phyloP scores from a whole-genome alignment of 2,329 filamentous ascomycete species.

The Fusarium piperis region DNA sequence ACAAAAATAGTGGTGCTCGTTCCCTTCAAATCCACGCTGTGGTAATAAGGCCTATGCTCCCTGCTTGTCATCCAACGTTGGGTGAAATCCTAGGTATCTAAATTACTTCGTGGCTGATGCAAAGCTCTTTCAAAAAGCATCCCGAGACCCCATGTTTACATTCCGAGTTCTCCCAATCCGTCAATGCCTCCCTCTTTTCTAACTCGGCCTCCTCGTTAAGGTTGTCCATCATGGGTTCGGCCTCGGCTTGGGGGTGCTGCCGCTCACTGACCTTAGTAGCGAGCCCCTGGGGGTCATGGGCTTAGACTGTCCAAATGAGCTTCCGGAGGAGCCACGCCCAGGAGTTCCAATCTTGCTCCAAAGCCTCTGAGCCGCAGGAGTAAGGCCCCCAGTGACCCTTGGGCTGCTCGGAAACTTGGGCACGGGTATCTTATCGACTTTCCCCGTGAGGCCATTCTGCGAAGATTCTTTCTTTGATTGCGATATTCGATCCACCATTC shows the following conservation, averaged over 20 bases:
- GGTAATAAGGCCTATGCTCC: not conserved
- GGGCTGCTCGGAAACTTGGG: slow-evolving; percentile 77
- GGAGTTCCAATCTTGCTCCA: slow-evolving; percentile 69
- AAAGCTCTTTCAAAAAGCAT: not conserved
- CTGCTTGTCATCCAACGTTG: not conserved
- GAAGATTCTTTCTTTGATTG: slow-evolving; percentile 73
- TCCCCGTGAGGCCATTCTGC: slow-evolving; percentile 68
- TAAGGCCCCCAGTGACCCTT: slow-evolving; percentile 66
- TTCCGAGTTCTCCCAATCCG: not conserved
- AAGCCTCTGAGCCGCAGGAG: slow-evolving; percentile 77
- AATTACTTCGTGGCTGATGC: not conserved
- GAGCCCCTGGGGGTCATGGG: slow-evolving; percentile 52
- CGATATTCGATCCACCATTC: slow-evolving; percentile 85
- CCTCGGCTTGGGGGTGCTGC: slow-evolving; percentile 36
- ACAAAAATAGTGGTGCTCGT: not conserved
- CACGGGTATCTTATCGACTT: slow-evolving; percentile 67
- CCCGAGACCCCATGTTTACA: not conserved
- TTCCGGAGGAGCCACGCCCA: slow-evolving; percentile 45
- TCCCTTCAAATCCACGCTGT: not conserved
- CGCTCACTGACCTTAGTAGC: slow-evolving; percentile 48
- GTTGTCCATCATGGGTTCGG: slow-evolving; percentile 3
- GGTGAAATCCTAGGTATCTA: not conserved
- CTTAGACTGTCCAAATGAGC: slow-evolving; percentile 50
- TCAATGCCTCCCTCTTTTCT: not conserved
- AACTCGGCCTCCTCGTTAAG: slow-evolving; percentile 48